phyloP scores from a whole-genome alignment of 352 stramenopile genomes.

The Phytophthora sp. region DNA sequence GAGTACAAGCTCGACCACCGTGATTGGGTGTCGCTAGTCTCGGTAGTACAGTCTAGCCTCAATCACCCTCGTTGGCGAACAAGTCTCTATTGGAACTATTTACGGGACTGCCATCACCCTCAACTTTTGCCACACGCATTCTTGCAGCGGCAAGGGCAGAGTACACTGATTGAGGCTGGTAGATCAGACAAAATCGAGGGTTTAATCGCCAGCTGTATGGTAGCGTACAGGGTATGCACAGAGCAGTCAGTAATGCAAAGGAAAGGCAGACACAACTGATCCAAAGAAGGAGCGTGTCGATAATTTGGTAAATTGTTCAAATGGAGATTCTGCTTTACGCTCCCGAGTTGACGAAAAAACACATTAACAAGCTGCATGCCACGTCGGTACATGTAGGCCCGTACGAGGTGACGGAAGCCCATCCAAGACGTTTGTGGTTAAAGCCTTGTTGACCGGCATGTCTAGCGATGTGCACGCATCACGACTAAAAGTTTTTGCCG shows the following conservation, averaged over 20 bases:
- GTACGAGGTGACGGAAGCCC: no score
- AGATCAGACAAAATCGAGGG: not conserved
- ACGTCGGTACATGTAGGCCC: no score
- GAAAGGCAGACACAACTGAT: no score
- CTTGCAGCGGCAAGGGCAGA: not conserved
- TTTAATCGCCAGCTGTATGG: not conserved
- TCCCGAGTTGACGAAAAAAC: no score
- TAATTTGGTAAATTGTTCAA: no score
- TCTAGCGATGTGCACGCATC: conserved; percentile 27
- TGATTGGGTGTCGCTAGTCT: not conserved
- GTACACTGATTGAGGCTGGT: not conserved
- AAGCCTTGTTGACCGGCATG: conserved; percentile 5
- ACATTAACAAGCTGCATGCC: no score
- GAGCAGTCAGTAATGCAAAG: not conserved
- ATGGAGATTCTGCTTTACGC: no score
- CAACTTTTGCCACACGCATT: not conserved
- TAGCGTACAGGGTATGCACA: not conserved
- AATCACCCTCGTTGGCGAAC: not conserved
- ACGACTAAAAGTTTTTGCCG: conserved; percentile 34
- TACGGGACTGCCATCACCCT: not conserved
- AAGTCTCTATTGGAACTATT: not conserved
- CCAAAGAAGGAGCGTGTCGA: no score
- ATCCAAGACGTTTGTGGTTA: conserved; percentile 18
- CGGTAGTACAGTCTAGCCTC: not conserved
- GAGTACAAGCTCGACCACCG: not conserved